Conservation (phyloP, 1,139 yeast species). For the Torulaspora pretoriensis region DNA sequence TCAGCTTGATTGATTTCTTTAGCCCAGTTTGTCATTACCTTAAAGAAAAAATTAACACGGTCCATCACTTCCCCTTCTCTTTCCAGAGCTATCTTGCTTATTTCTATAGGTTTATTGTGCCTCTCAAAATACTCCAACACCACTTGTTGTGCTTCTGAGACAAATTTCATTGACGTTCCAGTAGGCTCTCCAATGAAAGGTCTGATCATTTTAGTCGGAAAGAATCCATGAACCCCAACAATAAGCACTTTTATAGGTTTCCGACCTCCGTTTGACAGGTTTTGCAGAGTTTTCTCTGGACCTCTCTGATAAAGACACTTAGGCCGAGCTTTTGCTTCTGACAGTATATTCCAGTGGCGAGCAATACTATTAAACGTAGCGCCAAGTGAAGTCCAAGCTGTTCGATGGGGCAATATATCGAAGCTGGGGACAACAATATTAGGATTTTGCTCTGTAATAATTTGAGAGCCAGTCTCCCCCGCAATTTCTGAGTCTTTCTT, state of each 20-base stretch:
- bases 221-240: slow-evolving; percentile 93
- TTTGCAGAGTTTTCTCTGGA: slow-evolving; percentile 21
- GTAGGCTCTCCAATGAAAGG: slow-evolving; percentile 90
- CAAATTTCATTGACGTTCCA: slow-evolving; percentile 83
- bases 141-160: slow-evolving; percentile 79
- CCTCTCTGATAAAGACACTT: slow-evolving; percentile 24
- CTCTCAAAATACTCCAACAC: slow-evolving; percentile 69
- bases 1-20: slow-evolving; percentile 72
- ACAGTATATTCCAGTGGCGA: slow-evolving; percentile 21
- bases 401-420: slow-evolving; percentile 29
- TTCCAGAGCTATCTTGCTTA: slow-evolving; percentile 88
- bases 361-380: slow-evolving; percentile 19
- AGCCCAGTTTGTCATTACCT: slow-evolving; percentile 66
- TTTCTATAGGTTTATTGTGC: slow-evolving; percentile 49
- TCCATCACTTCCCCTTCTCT: slow-evolving; percentile 88
- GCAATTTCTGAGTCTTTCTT: slow-evolving; percentile 17
- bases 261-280: slow-evolving; percentile 21
- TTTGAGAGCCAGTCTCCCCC: slow-evolving; percentile 14
- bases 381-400: slow-evolving; percentile 26
- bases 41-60: slow-evolving; percentile 75
- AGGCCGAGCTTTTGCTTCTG: slow-evolving; percentile 18
- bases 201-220: slow-evolving; percentile 80
- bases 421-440: slow-evolving; percentile 34
- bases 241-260: slow-evolving; percentile 44
- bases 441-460: slow-evolving; percentile 19